Conservation (phyloP, 768 basidiomycete species). For the Lyophyllum shimeji region DNA sequence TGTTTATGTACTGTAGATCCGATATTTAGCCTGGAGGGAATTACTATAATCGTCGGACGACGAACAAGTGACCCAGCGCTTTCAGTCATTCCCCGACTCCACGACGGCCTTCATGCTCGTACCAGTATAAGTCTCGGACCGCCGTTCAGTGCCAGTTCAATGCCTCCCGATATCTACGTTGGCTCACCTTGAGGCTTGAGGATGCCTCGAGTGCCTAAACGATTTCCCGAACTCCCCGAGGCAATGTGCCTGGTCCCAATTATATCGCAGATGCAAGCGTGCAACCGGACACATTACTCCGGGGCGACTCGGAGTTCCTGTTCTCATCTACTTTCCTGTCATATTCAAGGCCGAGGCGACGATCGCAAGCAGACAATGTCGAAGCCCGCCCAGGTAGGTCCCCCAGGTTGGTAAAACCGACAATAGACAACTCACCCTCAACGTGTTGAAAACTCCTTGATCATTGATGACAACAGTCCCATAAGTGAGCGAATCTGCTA, state of each 20-base stretch:
- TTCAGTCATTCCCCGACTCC: too few species aligned
- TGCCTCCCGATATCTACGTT: too few species aligned
- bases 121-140: too few species aligned
- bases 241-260: not conserved
- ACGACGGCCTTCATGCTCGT: too few species aligned
- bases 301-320: not conserved
- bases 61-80: too few species aligned
- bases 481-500: conserved; percentile 9
- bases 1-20: too few species aligned
- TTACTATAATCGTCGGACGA: too few species aligned
- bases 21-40: too few species aligned
- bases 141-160: too few species aligned
- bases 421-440: not conserved
- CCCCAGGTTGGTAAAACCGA: not conserved
- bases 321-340: not conserved
- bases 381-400: conserved; percentile 7
- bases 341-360: not conserved
- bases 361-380: not conserved
- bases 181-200: too few species aligned
- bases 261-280: not conserved
- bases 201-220: too few species aligned
- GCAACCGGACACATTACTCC: not conserved
- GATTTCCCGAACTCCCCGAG: too few species aligned
- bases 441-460: not conserved
- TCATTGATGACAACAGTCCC: conserved; percentile 2